Evolutionary conservation across 2,329 filamentous ascomycete species (phyloP).

Genomic region (Colletotrichum lupini): DNA sequence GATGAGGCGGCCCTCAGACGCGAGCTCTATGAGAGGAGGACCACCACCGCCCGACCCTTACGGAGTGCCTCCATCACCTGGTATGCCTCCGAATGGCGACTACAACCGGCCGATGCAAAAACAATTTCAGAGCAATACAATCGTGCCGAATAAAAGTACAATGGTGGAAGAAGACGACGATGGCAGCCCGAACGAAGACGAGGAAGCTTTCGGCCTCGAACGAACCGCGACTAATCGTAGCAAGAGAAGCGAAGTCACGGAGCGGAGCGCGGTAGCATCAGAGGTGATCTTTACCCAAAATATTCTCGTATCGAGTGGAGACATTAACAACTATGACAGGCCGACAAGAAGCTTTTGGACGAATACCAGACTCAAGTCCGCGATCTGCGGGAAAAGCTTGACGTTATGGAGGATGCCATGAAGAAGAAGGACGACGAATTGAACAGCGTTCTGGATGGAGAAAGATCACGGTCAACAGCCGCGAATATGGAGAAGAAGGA

Average conservation of each 20-base stretch:
- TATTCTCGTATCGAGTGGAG: slow-evolving; percentile 31
- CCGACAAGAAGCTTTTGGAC: slow-evolving; percentile 77
- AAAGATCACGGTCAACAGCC: slow-evolving; percentile 63
- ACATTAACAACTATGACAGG: slow-evolving; percentile 48
- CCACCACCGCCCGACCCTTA: slow-evolving; percentile 57
- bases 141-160: slow-evolving; percentile 96
- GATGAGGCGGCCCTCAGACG: slow-evolving; percentile 69
- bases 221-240: slow-evolving; percentile 40
- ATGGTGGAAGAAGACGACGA: slow-evolving; percentile 97
- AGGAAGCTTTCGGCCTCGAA: slow-evolving; percentile 73
- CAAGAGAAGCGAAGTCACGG: slow-evolving; percentile 43
- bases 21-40: slow-evolving; percentile 67
- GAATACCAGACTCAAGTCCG: slow-evolving; percentile 85
- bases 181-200: slow-evolving; percentile 64
- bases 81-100: slow-evolving; percentile 66
- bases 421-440: slow-evolving; percentile 80
- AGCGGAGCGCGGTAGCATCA: slow-evolving; percentile 47
- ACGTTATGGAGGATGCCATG: slow-evolving; percentile 75
- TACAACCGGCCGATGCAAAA: slow-evolving; percentile 85
- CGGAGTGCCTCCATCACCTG: slow-evolving; percentile 69
- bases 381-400: slow-evolving; percentile 79
- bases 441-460: slow-evolving; percentile 66
- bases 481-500: slow-evolving; percentile 75
- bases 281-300: slow-evolving; percentile 47
- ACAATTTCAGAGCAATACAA: slow-evolving; percentile 94